phyloP scores from a whole-genome alignment of 306 rosid genomes.

The Inga leiocalycina region DNA sequence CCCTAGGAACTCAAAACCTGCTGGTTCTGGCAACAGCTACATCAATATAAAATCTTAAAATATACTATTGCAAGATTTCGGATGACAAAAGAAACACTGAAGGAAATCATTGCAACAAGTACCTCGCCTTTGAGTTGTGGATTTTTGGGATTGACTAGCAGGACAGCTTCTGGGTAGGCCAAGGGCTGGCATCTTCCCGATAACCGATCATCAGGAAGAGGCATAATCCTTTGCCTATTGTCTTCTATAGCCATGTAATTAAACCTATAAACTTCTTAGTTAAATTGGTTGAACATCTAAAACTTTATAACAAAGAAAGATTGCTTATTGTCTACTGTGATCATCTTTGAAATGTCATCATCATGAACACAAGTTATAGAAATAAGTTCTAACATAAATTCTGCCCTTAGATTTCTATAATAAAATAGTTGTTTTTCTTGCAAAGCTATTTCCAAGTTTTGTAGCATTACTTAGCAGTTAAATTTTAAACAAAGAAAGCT shows the following conservation, averaged over 20 bases:
- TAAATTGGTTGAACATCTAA: conserved; percentile 36
- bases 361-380: conserved; percentile 20
- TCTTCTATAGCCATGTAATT: conserved; percentile 92
- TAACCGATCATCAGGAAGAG: conserved; percentile 82
- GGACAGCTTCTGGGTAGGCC: conserved; percentile 73
- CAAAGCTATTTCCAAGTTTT: conserved; percentile 12
- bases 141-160: conserved; percentile 69
- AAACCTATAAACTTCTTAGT: conserved; percentile 64
- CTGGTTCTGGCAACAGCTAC: conserved; percentile 4
- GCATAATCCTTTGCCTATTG: conserved; percentile 76
- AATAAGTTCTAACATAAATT: conserved; percentile 3
- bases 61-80: conserved; percentile 26
- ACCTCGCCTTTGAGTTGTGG: conserved; percentile 78
- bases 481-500: conserved; percentile 3
- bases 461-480: not conserved
- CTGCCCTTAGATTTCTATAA: conserved; percentile 11
- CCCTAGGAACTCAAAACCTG: conserved; percentile 5
- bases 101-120: conserved; percentile 28
- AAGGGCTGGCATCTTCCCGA: conserved; percentile 64
- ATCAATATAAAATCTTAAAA: not conserved
- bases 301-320: not conserved
- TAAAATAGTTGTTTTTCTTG: conserved; percentile 14
- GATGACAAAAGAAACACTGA: conserved; percentile 5
- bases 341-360: conserved; percentile 39
- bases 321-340: conserved; percentile 45